Base-by-base conservation (phyloP, 345 rosid genomes). In the Gynandropsis gynandra region DNA sequence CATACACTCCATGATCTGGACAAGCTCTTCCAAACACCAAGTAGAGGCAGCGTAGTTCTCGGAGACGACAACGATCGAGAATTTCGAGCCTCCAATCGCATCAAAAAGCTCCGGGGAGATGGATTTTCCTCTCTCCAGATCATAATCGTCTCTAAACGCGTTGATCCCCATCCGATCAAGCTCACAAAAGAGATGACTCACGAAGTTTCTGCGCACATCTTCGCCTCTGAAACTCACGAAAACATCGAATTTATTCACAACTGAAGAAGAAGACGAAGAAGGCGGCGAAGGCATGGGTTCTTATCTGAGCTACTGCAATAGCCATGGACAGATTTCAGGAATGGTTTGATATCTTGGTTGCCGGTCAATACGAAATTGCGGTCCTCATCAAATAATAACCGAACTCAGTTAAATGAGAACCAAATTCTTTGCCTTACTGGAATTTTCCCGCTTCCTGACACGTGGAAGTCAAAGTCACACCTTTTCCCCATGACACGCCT, bases 171-270 rank as follows among this genome's bases (percentile, higher is more conserved):
- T 42, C 8, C 61, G 41, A 29, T 67, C 58, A 49, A 67, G 48
- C 51, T 61, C 71, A 34, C 47, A 32, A 40, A 47, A 47, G 8
- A 67, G 57, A 55, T 67, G 66, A 16, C 65, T 59, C 41, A 47
- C 66, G 16, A 67, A 48, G 50, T 50, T 55, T 34, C 48, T 67
- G 9, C 71, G 66, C 52, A 55, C 58, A 44, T 61, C 71, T 37
- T 67, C 66, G 27, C 66, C 71, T 60, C 71, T 59, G 38, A 66
- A 66, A 54, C 71, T 66, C 46, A 60, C 57, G 47, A 66, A 66
- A 24, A 60, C 66, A 15, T 66, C 66, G 1, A 1, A 21, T 59
- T 42, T 59, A 60, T 56, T 53, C 14, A 41, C 12, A 14, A 36
- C 10, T 27, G 54, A 38, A 11, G 40, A 41, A 32, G 66, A 47